Evolutionary conservation across 2,329 filamentous ascomycete species (phyloP), one percentile per base, ranked within the genome.

Genomic region (Fusarium transvaalense): DNA sequence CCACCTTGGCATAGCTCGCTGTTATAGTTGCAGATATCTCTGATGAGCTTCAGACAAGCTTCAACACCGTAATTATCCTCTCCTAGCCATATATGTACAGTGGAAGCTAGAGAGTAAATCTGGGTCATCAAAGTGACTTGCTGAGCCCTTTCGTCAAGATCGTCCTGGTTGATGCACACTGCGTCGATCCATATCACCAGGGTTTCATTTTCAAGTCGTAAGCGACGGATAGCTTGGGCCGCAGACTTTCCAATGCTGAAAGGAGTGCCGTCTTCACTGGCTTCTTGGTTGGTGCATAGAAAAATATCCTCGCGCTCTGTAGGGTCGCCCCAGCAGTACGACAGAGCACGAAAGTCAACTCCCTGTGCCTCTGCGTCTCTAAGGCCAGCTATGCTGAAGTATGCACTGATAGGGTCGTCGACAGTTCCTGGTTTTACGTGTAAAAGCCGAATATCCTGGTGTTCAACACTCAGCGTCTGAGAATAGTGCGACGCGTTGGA

Each of bases 121-220:
- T 56, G 42, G 5, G 57, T 58, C 70, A 72, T 72, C 0, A 72
- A 39, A 0, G 54, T 60, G 2, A 72, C 69, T 21, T 72, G 70
- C 2, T 68, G 64, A 0, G 66, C 64, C 19, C 69, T 50, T 12
- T 72, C 69, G 21, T 61, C 48, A 0, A 69, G 45, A 7, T 72
- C 54, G 3, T 66, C 67, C 17, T 72, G 70, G 8, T 72, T 72
- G 6, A 72, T 72, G 27, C 70, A 72, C 2, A 72, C 55, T 1
- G 70, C 70, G n/a, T 72, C 70, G 10, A 72, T 57, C 69, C 70
- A 72, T 8, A 71, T 64, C 2, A 31, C 41, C 0, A 71, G n/a
- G 0, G 15, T 29, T 3, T 58, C 4, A 0, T 29, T 7, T 0
- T 42, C 21, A 0, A 10, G 8, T 4, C 68, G 45, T 13, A 71